Conservation (phyloP, 2,329 filamentous ascomycete species). For the Eurotiales sp. region DNA sequence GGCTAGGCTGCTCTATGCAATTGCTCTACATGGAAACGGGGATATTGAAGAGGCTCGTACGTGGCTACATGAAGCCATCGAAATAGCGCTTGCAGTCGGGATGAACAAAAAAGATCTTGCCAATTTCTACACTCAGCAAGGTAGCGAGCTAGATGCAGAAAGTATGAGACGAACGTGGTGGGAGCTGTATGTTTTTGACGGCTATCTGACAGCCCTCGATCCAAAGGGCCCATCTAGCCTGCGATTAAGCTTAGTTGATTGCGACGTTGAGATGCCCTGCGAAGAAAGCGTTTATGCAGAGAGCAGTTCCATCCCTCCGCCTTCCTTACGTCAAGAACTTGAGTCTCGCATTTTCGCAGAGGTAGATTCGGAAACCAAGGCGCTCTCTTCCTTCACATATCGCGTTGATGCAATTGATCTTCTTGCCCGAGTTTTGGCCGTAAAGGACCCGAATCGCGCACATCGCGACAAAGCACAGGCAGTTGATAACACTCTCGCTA, state of each 20-base stretch:
- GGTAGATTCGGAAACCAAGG: neutral
- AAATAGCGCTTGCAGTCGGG: constrained; percentile 23
- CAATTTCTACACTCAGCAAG: constrained; percentile 3
- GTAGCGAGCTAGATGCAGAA: constrained; percentile 47
- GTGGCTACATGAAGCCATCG: constrained; percentile 29
- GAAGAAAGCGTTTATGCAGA: constrained; percentile 53
- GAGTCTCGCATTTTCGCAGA: too few relatives aligned
- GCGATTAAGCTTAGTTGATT: constrained; percentile 64
- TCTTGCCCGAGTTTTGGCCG: constrained; percentile 62
- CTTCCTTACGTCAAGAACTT: constrained; percentile 4
- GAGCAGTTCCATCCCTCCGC: constrained; percentile 41
- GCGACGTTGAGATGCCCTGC: constrained; percentile 67
- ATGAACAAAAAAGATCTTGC: constrained; percentile 10
- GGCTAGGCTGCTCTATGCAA: constrained; percentile 12
- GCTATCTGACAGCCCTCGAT: constrained; percentile 63
- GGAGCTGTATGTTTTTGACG: constrained; percentile 71
- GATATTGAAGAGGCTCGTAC: constrained; percentile 6
- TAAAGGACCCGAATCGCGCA: constrained; percentile 7
- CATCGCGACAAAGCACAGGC: constrained; percentile 42
- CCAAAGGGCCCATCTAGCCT: constrained; percentile 27
- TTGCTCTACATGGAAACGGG: constrained; percentile 8
- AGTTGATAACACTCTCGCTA: constrained; percentile 50
- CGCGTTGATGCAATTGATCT: constrained; percentile 71
- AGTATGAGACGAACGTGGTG: constrained; percentile 82
- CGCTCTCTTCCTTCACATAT: constrained; percentile 69